phyloP scores from a whole-genome alignment of 1,284 basidiomycete species.

The Trichosporon sp. region DNA sequence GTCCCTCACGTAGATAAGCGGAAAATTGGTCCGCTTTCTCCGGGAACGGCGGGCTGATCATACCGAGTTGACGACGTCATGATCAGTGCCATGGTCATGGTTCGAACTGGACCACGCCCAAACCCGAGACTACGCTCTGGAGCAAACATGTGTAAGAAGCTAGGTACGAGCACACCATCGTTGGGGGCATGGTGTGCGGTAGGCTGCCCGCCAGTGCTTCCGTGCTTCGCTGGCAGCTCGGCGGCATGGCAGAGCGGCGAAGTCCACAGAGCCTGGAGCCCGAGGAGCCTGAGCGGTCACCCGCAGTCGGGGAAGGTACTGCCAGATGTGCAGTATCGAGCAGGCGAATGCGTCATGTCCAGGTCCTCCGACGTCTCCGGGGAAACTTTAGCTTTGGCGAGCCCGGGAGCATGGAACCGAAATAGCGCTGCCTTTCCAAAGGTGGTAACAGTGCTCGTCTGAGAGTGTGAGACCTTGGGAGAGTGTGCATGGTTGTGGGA shows the following conservation, averaged over 20 bases:
- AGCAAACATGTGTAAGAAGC: background rate
- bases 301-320: background rate
- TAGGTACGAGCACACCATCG: conserved; percentile 5
- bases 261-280: background rate
- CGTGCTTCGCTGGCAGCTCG: background rate
- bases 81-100: background rate
- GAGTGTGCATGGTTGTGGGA: too few relatives aligned
- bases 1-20: conserved; percentile 2
- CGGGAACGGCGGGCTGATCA: background rate
- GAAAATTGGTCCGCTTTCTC: background rate
- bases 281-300: background rate
- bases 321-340: background rate
- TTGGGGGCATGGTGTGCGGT: too few relatives aligned
- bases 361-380: background rate
- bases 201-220: background rate
- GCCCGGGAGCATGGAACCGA: background rate
- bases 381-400: conserved; percentile 11
- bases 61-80: background rate
- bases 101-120: background rate
- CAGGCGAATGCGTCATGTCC: background rate
- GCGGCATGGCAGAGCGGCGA: background rate
- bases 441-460: background rate
- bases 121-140: background rate
- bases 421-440: background rate
- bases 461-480: background rate